Base-by-base conservation (phyloP, 2,329 filamentous ascomycete species). In the Exophiala mesophila region DNA sequence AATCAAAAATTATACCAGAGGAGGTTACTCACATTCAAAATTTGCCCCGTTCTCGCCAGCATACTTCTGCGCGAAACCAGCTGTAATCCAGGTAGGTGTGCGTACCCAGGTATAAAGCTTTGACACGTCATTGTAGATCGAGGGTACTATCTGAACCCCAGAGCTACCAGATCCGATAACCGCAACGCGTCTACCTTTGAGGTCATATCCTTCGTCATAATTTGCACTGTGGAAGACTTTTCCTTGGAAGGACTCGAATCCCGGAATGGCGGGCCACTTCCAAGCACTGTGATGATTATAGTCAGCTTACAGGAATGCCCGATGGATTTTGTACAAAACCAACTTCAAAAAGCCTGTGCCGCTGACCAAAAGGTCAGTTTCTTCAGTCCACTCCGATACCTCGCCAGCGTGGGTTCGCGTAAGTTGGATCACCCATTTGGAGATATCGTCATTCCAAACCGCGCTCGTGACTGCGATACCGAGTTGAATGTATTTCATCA, bases 201-300 rank as follows among this genome's bases (percentile, higher is more conserved):
- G 39, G 40, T 63, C 58, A 28, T 56, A 57, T 1, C 38, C 36
- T 6, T 55, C 41, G 33, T 61, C 54, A 56, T 59, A 67, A 3
- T 49, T 49, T 1, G 59, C 59, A n/a, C 55, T 56, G 39, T 63
- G 61, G 23, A 60, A 45, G 9, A 66, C 45, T 15, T 55, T 41
- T 3, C 65, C 65, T 36, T 57, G 44, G 48, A 65, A 67, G 2
- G 48, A 44, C 5, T 62, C 39, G 4, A 66, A 47, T 3, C 65
- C 64, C 4, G 44, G 45, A 20, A 67, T 64, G 2, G 54, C 42
- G 2, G 65, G 64, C 63, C 62, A 66, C 41, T 59, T 58, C 56
- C 56, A 59, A 2, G 52, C 45, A 36, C 79, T 79, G n/a, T n/a
- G n/a, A n/a, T n/a, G n/a, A n/a, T n/a, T n/a, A n/a, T n/a, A n/a